Conservation (phyloP, 176 grass and related monocot species). For the Saccharum spontaneum region DNA sequence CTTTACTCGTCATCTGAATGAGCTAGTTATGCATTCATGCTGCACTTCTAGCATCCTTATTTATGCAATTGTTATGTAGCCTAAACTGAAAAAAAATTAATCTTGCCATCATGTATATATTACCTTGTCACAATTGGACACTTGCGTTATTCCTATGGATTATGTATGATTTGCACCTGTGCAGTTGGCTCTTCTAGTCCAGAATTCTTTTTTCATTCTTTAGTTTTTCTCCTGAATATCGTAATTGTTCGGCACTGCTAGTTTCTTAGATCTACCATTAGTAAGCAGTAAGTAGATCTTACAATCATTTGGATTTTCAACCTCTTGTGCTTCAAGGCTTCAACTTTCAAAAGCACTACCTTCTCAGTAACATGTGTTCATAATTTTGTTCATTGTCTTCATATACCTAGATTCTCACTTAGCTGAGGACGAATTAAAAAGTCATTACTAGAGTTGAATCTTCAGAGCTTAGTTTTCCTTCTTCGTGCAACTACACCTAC, state of each 20-base stretch:
- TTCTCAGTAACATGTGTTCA: neutral
- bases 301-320: neutral
- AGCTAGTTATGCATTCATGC: neutral
- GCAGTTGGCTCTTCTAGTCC: neutral
- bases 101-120: neutral
- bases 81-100: neutral
- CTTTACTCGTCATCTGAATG: neutral
- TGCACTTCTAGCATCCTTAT: neutral
- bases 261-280: neutral
- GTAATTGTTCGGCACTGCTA: neutral
- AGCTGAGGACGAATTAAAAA: neutral
- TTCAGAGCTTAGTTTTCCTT: neutral
- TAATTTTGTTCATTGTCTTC: neutral
- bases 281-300: neutral
- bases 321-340: neutral
- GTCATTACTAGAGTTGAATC: neutral
- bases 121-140: neutral
- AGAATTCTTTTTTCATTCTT: neutral
- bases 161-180: neutral
- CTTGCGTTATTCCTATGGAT: neutral
- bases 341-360: neutral
- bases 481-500: neutral
- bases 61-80: neutral
- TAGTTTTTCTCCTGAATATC: neutral
- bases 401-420: neutral